Conservation (phyloP, 1,139 yeast genomes). For the Saccharomyces hybrid region DNA sequence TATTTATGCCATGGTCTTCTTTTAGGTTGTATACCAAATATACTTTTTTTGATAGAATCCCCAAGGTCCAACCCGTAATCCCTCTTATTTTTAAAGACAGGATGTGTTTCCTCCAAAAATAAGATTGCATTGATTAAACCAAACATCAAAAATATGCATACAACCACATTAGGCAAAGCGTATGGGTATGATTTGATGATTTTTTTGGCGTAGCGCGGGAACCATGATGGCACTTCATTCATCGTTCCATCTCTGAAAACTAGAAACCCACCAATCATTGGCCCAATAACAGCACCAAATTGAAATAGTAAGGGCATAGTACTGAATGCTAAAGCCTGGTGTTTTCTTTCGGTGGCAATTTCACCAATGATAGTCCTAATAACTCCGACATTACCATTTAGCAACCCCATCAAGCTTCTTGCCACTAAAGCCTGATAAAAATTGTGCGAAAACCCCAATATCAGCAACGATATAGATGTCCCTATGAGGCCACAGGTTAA, state of each 20-base stretch:
- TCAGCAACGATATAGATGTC: constrained; percentile 40
- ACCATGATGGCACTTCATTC: constrained; percentile 11
- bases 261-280: constrained; percentile 45
- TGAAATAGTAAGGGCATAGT: constrained; percentile 55
- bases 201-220: constrained; percentile 14
- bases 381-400: constrained; percentile 58
- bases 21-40: constrained; percentile 34
- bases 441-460: constrained; percentile 47
- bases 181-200: constrained; percentile 45
- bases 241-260: constrained; percentile 33
- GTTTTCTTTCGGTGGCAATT: constrained; percentile 45
- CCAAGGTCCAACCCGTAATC: constrained; percentile 52
- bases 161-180: constrained; percentile 53
- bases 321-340: constrained; percentile 56
- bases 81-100: constrained; percentile 34
- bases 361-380: constrained; percentile 56
- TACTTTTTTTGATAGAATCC: constrained; percentile 34
- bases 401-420: constrained; percentile 46
- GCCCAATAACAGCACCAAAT: constrained; percentile 51
- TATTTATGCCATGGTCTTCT: constrained; percentile 32
- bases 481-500: constrained; percentile 48
- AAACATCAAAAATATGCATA: constrained; percentile 37
- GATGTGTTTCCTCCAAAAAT: constrained; percentile 58
- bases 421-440: constrained; percentile 47
- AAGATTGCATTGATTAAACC: constrained; percentile 41